phyloP scores from a whole-genome alignment of 2,329 filamentous ascomycete genomes.

The Dactylonectria macrodidyma region DNA sequence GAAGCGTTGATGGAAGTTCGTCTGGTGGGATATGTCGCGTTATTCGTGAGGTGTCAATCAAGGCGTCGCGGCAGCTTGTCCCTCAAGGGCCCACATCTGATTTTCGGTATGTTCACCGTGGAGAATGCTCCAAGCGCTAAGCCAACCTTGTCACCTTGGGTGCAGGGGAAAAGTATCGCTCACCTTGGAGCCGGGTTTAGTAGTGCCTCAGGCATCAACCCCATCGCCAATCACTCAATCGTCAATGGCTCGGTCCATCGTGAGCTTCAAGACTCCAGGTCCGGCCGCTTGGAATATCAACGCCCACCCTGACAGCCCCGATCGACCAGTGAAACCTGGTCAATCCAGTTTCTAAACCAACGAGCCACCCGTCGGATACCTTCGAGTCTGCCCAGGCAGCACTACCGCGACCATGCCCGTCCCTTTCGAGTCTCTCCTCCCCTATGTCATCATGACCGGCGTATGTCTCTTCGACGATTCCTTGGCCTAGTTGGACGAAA shows the following conservation, averaged over 20 bases:
- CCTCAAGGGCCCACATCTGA: conserved; percentile 5
- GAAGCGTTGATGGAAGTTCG: conserved; percentile 28
- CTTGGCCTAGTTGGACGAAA: conserved; percentile 18
- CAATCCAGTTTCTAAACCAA: conserved; percentile 42
- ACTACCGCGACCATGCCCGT: conserved; percentile 66
- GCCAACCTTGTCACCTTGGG: background rate
- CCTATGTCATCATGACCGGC: conserved; percentile 75
- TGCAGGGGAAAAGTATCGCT: conserved; percentile 35
- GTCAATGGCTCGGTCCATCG: conserved; percentile 46
- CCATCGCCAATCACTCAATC: conserved; percentile 47
- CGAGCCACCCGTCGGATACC: conserved; percentile 25
- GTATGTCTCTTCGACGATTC: conserved; percentile 59
- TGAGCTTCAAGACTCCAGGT: conserved; percentile 48
- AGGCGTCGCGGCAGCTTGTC: conserved; percentile 46
- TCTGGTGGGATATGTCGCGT: conserved; percentile 43
- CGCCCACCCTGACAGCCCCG: conserved; percentile 35
- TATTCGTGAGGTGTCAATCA: conserved; percentile 40
- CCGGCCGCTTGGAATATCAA: conserved; percentile 42
- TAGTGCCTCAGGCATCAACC: conserved; percentile 45
- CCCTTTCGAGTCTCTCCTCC: conserved; percentile 75
- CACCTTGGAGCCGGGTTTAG: background rate
- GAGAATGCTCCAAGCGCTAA: background rate
- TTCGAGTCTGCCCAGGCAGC: conserved; percentile 52
- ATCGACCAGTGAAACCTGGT: conserved; percentile 39
- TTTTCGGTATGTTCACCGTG: conserved; percentile 30